Percentiles rank a stretch among this genome's conserved stretches.
Conservation (phyloP, 1,139 yeast species). For the Taiozyma sp. region DNA sequence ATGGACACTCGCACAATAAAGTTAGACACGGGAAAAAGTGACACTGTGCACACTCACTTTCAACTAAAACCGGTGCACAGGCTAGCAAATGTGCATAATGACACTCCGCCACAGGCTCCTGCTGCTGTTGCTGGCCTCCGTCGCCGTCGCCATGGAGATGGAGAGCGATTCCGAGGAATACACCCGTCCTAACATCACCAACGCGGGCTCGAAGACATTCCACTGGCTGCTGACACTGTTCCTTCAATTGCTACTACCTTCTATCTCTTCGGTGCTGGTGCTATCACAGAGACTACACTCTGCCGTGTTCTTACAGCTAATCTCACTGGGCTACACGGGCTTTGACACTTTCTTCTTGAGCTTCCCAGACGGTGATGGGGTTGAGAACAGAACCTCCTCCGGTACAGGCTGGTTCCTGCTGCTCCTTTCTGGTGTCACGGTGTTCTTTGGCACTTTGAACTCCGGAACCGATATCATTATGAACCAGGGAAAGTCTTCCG, state of each 20-base stretch:
- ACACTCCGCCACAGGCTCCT: background rate
- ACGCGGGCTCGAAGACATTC: slow-evolving; percentile 49
- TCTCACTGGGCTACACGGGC: slow-evolving; percentile 44
- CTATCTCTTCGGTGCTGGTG: slow-evolving; percentile 47
- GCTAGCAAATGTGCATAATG: background rate
- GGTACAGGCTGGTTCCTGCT: slow-evolving; percentile 62
- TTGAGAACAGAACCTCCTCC: slow-evolving; percentile 59
- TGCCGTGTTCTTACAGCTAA: slow-evolving; percentile 42
- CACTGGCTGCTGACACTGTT: slow-evolving; percentile 56
- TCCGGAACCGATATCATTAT: slow-evolving; percentile 47
- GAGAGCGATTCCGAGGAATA: slow-evolving; percentile 25
- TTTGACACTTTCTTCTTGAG: slow-evolving; percentile 50
- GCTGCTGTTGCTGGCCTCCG: background rate
- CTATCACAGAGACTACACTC: slow-evolving; percentile 45
- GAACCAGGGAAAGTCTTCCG: slow-evolving; percentile 24
- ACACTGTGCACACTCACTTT: background rate
- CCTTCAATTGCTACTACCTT: slow-evolving; percentile 46
- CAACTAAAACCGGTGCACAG: no score
- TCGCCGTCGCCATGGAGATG: slow-evolving; percentile 21
- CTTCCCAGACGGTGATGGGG: slow-evolving; percentile 58
- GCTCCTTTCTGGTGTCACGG: slow-evolving; percentile 38
- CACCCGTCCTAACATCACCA: slow-evolving; percentile 29
- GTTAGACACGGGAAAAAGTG: background rate
- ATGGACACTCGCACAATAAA: no score
- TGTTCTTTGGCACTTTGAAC: slow-evolving; percentile 49